phyloP scores from a whole-genome alignment of 2,329 filamentous ascomycete species.

The Fusarium decemcellulare region DNA sequence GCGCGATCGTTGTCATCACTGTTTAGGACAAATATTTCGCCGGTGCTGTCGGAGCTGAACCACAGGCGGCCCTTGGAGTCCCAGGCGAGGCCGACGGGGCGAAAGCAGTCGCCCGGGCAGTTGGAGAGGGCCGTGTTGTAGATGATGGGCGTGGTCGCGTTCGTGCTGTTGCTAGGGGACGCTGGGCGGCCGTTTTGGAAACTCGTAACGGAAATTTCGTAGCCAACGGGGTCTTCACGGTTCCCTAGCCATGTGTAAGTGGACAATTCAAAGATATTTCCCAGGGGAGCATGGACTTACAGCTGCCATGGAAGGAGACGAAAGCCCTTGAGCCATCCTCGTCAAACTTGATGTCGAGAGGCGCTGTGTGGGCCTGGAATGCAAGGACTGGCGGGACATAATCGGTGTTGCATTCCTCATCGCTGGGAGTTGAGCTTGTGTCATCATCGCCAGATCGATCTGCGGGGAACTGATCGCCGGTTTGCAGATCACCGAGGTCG shows the following conservation, averaged over 20 bases:
- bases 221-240: constrained; percentile 60
- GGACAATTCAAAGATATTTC: neutral
- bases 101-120: constrained; percentile 72
- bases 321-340: constrained; percentile 71
- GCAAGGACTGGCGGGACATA: constrained; percentile 68
- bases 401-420: constrained; percentile 59
- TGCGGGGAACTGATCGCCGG: constrained; percentile 65
- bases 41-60: constrained; percentile 74
- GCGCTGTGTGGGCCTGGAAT: constrained; percentile 76
- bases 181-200: constrained; percentile 62
- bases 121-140: constrained; percentile 65
- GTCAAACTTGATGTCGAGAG: constrained; percentile 79
- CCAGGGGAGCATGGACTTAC: constrained; percentile 56
- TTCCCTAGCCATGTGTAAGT: constrained; percentile 52
- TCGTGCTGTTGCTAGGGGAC: constrained; percentile 57
- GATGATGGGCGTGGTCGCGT: constrained; percentile 67
- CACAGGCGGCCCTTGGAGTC: constrained; percentile 69
- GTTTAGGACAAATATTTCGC: constrained; percentile 73
- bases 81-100: constrained; percentile 71
- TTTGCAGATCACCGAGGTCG: constrained; percentile 55
- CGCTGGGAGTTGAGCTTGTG: constrained; percentile 53
- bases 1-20: constrained; percentile 9
- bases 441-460: constrained; percentile 45
- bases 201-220: constrained; percentile 58
- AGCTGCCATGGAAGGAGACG: constrained; percentile 80